Percentiles rank a stretch among this genome's conserved stretches.
phyloP scores from a whole-genome alignment of 2,329 filamentous ascomycete species.

The Cercospora sp. region DNA sequence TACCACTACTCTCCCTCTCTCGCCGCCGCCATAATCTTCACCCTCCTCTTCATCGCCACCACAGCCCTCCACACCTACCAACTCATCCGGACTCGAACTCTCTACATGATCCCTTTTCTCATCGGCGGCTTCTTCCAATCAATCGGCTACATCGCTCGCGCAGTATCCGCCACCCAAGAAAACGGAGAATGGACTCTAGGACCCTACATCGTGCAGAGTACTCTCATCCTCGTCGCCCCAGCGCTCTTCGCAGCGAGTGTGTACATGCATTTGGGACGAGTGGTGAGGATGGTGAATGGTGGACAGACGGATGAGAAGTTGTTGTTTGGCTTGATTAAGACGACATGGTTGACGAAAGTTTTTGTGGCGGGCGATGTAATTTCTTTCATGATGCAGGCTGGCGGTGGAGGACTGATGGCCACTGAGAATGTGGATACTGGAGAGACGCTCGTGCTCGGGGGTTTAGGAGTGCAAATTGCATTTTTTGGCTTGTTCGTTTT shows the following conservation, averaged over 20 bases:
- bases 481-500: constrained; percentile 54
- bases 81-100: constrained; percentile 45
- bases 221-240: constrained; percentile 52
- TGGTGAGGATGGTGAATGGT: constrained; percentile 44
- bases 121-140: constrained; percentile 55
- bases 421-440: constrained; percentile 36
- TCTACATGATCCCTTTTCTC: constrained; percentile 55
- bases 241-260: constrained; percentile 53
- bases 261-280: constrained; percentile 52
- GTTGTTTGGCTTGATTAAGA: constrained; percentile 40
- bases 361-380: constrained; percentile 53
- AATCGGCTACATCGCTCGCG: constrained; percentile 55
- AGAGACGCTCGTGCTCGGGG: constrained; percentile 50
- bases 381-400: constrained; percentile 49
- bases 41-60: constrained; percentile 33
- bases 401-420: constrained; percentile 16
- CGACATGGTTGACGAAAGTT: constrained; percentile 48
- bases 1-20: constrained; percentile 19
- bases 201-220: constrained; percentile 46
- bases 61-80: constrained; percentile 43
- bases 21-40: constrained; percentile 33
- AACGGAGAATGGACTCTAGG: constrained; percentile 44
- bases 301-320: constrained; percentile 38
- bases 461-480: constrained; percentile 52
- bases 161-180: constrained; percentile 43